Evolutionary conservation across 495 filamentous ascomycete species (phyloP), one percentile per base, ranked within the genome.

Genomic region (Trichoderma asperelloides): DNA sequence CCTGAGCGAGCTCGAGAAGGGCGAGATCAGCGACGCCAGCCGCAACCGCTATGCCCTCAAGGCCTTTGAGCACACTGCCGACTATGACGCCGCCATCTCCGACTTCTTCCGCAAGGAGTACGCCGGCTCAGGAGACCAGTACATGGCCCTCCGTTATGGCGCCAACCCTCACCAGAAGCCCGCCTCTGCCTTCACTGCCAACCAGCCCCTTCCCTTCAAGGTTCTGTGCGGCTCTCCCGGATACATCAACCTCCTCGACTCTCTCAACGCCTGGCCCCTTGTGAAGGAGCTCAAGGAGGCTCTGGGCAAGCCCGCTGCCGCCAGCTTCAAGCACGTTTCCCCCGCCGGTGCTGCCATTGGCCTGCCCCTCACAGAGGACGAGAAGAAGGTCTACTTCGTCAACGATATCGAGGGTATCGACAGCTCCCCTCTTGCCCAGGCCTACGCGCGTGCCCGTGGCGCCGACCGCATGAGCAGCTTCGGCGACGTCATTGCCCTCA

Each of bases 321-420:
- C 95, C 63, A 96, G 91, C 77, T 98, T 98, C 88, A 98, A 98
- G 85, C 96, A 98, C 75, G 95, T 98, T 47, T 98, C 96, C 5
- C 95, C 95, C 9, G 95, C 95, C 47, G 95, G 95, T 70, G 95
- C 95, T 62, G 95, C 95, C 66, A 92, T 98, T 73, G 95, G 93
- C 69, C 84, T 93, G 27, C 91, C 90, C 43, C 83, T 98, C 71
- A 91, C 78, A 68, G 87, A 91, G 64, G 88, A 89, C 65, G 95
- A 98, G 83, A 87, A 89, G 79, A 93, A 96, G 81, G 94, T 97
- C 33, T 98, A 95, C 81, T 96, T 98, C 86, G 96, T 98, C 37
- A 91, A 96, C 69, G 96, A 97, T 76, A 94, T 98, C 73, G 86
- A 88, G 65, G 91, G 88, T 65, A 85, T 98, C 62, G 90, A 95